Percentiles rank a stretch among this genome's conserved stretches.
These are phyloP conservation scores for Hymenochaete sp. DNA, from an alignment of 1,284 basidiomycete species.

Conservation along the genomic window DNA sequence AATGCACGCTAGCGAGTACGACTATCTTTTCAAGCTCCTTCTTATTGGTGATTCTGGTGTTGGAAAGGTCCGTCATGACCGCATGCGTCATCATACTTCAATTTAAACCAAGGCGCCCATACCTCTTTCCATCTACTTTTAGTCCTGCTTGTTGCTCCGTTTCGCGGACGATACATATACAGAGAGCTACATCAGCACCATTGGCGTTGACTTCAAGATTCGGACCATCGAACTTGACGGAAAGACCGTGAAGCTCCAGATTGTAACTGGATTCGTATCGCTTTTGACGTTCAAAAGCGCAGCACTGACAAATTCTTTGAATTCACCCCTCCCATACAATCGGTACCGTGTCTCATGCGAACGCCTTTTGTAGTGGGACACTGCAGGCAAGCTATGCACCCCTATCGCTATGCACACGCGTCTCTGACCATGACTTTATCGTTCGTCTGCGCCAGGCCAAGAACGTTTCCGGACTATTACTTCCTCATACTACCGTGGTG, in stretches of 20 bases:
- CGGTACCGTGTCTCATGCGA: not conserved
- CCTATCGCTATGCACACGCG: no score
- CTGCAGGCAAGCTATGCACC: conserved; percentile 57
- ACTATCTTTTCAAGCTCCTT: conserved; percentile 96
- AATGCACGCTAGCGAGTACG: conserved; percentile 56
- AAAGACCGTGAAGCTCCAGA: conserved; percentile 99
- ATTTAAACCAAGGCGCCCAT: conserved; percentile 9
- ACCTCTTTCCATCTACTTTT: conserved; percentile 25
- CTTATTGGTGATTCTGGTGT: conserved; percentile 94
- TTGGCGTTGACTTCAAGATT: conserved; percentile 99
- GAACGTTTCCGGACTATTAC: conserved; percentile 98
- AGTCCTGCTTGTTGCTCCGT: conserved; percentile 96
- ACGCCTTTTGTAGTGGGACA: conserved; percentile 72
- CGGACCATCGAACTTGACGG: conserved; percentile 98
- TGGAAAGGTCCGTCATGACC: conserved; percentile 63
- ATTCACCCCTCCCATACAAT: not conserved
- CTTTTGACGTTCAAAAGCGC: not conserved
- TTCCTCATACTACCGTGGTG: conserved; percentile 94
- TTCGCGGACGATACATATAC: conserved; percentile 99
- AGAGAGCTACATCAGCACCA: conserved; percentile 97
- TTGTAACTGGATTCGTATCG: conserved; percentile 55
- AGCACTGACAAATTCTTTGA: not conserved
- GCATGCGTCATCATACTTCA: conserved; percentile 8
- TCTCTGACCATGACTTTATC: not conserved
- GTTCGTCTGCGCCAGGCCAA: conserved; percentile 49